phyloP scores from a whole-genome alignment of 495 filamentous ascomycete species.

The Penicillium coffeae region DNA sequence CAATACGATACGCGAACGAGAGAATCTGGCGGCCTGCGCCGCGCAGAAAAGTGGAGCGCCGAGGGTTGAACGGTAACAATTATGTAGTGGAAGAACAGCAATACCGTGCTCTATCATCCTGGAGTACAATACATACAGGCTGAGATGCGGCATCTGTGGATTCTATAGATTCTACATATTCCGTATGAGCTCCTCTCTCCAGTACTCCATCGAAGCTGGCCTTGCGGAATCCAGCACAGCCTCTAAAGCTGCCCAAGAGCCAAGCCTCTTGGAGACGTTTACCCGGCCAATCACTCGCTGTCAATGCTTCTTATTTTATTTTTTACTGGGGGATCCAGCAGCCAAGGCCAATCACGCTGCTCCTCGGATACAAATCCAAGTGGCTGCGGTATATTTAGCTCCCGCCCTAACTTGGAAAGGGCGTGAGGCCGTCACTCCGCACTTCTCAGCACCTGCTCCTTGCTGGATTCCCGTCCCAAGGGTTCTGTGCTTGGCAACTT shows the following conservation, averaged over 20 bases:
- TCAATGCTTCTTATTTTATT: neutral
- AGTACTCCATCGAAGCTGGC: too few relatives aligned
- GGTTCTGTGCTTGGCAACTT: neutral
- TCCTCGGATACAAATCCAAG: neutral
- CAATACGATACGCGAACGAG: too few relatives aligned
- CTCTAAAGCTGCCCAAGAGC: too few relatives aligned
- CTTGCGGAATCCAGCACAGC: too few relatives aligned
- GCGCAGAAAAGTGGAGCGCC: slow-evolving; percentile 26
- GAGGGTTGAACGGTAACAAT: slow-evolving; percentile 8
- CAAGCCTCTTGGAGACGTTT: too few relatives aligned
- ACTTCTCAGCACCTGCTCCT: neutral
- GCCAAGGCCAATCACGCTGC: neutral
- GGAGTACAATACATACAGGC: too few relatives aligned
- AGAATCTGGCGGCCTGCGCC: slow-evolving; percentile 34
- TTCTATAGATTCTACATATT: too few relatives aligned
- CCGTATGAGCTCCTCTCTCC: too few relatives aligned
- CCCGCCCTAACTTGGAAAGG: slow-evolving; percentile 10
- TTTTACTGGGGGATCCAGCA: neutral
- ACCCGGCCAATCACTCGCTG: neutral
- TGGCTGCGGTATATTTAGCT: slow-evolving; percentile 4
- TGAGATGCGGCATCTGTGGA: too few relatives aligned
- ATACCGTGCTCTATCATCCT: too few relatives aligned
- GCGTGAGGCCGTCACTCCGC: neutral
- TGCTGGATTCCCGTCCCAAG: neutral
- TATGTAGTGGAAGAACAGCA: neutral